Conservation (phyloP, 2,329 filamentous ascomycete genomes). For the Calonectria honghensis region DNA sequence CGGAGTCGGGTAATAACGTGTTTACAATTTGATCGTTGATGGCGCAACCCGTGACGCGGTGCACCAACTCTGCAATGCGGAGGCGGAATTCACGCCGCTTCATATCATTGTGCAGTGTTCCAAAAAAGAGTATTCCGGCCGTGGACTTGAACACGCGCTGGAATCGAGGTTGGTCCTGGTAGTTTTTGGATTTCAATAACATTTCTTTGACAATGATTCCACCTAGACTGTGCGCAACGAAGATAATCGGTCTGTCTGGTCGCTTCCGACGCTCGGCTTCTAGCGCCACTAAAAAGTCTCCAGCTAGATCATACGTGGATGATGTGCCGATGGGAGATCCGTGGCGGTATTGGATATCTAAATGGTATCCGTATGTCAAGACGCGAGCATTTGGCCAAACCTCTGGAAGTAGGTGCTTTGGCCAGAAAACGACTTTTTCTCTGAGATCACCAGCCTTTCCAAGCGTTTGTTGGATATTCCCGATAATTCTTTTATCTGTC, state of each 20-base stretch:
- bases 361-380: constrained; percentile 58
- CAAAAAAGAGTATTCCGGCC: not conserved
- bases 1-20: not conserved
- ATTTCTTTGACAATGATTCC: constrained; percentile 59
- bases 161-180: constrained; percentile 54
- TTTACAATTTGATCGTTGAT: not conserved
- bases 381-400: constrained; percentile 52
- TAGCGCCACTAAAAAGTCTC: constrained; percentile 58
- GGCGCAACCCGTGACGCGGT: not conserved
- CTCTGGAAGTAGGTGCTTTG: constrained; percentile 48
- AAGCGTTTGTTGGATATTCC: not conserved
- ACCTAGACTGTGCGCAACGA: constrained; percentile 60
- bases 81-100: not conserved
- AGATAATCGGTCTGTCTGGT: constrained; percentile 53
- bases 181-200: constrained; percentile 47
- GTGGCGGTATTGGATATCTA: constrained; percentile 52
- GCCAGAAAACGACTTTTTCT: constrained; percentile 43
- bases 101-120: not conserved
- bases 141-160: constrained; percentile 41
- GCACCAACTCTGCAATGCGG: not conserved
- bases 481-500: not conserved
- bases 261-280: constrained; percentile 54
- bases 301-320: constrained; percentile 58
- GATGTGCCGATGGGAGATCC: constrained; percentile 51
- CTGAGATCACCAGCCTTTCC: not conserved